These are phyloP conservation scores for Trichosporon faecale DNA, from an alignment of 1,284 basidiomycete genomes.

Conservation along the genomic window DNA sequence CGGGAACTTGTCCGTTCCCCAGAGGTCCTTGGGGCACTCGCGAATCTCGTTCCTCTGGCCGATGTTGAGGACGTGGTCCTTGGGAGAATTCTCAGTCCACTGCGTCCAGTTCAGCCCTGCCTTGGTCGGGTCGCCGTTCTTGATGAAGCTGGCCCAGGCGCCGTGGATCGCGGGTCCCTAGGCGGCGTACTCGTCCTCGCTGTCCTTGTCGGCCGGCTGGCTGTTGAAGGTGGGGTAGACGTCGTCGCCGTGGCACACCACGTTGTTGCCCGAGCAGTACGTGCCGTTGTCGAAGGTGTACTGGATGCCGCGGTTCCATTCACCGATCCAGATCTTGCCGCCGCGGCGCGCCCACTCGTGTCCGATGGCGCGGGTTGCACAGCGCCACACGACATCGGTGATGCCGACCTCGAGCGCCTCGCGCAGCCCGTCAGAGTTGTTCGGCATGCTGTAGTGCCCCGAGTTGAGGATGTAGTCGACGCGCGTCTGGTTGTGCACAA, in stretches of 20 bases:
- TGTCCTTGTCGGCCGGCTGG: constrained; percentile 14
- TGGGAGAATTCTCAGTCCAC: constrained; percentile 17
- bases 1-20: constrained; percentile 27
- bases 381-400: constrained; percentile 60
- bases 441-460: constrained; percentile 57
- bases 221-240: constrained; percentile 42
- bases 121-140: constrained; percentile 28
- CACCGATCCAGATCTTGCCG: constrained; percentile 65
- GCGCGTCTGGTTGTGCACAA: constrained; percentile 52
- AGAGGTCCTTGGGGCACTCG: constrained; percentile 33
- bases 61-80: constrained; percentile 21
- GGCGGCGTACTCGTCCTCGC: neutral
- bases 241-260: constrained; percentile 49
- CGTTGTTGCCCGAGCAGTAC: constrained; percentile 34
- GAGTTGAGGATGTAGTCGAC: constrained; percentile 57
- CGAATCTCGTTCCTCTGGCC: constrained; percentile 25
- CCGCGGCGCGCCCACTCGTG: constrained; percentile 63
- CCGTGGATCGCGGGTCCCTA: constrained; percentile 27
- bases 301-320: constrained; percentile 64
- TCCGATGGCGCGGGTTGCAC: constrained; percentile 67
- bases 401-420: constrained; percentile 60
- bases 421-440: constrained; percentile 50
- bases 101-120: constrained; percentile 15
- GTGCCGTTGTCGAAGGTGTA: constrained; percentile 61
- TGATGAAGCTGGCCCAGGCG: constrained; percentile 42